Base-by-base conservation (phyloP, 1,139 yeast species). In the Hansenula sp. region DNA sequence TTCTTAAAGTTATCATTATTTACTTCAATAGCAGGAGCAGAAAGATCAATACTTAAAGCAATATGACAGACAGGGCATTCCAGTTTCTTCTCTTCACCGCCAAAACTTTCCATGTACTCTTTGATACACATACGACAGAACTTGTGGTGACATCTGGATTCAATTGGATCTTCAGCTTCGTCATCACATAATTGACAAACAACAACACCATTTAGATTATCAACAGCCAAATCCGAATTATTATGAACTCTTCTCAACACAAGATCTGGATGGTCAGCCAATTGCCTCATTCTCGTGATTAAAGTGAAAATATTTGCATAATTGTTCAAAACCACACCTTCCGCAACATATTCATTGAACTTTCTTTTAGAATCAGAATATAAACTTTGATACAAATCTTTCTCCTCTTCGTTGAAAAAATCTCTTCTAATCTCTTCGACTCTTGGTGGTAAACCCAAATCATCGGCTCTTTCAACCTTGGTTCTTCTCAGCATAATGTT, bases 41-140 rank as follows among this genome's bases (percentile, higher is more conserved):
- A 81, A 46, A 93, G 69, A 59, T 93, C 99, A 44, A 93, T 93
- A 38, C 96, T 84, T 46, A 93, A 70, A 0, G 93, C 90, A 50
- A 93, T 88, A 59, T 91, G 99, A 60, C 99, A 93, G 8, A 93
- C 96, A 0, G 99, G 99, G 59, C 99, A 93, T 47, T 87, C 81
- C 38, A 91, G 67, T 40, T 78, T 77, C 39, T 70, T 65, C 65
- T 28, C 76, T 8, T 71, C 77, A 5, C 94, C 96, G 51, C 77
- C 73, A 61, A 76, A 91, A 41, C 95, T 83, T 51, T 90, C 96
- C 41, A 85, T 79, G 58, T 93, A 93, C 61, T 94, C 99, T 52
- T 76, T 81, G 46, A 93, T 79, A 62, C 99, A 93, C 72, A 93
- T 73, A 33, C 99, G 76, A 61, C 99, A 93, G 60, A 93, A 93